Percentiles rank a stretch among this genome's conserved stretches.
phyloP scores from a whole-genome alignment of 352 stramenopile genomes.

The Globisporangium heterothallicum region DNA sequence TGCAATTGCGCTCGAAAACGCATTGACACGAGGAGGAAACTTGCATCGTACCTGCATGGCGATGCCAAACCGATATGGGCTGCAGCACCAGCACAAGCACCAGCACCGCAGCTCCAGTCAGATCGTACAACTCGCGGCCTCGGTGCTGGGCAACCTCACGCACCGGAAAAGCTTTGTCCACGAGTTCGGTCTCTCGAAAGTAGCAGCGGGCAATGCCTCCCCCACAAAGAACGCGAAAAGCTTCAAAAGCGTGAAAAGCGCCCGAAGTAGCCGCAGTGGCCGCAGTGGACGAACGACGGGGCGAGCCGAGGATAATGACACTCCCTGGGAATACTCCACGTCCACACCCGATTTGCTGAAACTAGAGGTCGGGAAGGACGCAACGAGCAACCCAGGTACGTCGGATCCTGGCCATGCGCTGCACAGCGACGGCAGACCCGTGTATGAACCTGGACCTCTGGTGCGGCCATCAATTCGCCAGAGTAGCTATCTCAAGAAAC shows the following conservation, averaged over 20 bases:
- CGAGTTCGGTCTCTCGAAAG: not conserved
- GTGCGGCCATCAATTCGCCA: not conserved
- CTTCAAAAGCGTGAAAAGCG: conserved; percentile 5
- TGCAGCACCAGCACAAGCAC: not conserved
- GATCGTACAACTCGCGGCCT: conserved; percentile 8
- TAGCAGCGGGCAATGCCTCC: conserved; percentile 5
- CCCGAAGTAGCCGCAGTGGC: not conserved
- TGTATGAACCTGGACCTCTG: too few species aligned
- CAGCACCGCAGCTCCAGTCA: not conserved
- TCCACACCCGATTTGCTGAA: conserved; percentile 1
- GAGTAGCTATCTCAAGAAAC: not conserved
- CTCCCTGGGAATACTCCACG: conserved; percentile 8
- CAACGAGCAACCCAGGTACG: not conserved
- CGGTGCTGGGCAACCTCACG: conserved; percentile 5
- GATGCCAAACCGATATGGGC: not conserved
- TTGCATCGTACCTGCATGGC: too few species aligned
- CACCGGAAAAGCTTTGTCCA: not conserved
- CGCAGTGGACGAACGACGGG: conserved; percentile 7
- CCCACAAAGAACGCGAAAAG: conserved; percentile 6
- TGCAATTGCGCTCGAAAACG: too few species aligned
- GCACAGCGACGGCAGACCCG: too few species aligned
- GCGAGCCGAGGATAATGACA: conserved; percentile 1
- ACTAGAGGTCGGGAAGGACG: too few species aligned
- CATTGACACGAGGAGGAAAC: too few species aligned
- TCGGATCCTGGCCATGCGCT: too few species aligned